Conservation (phyloP, 345 rosid genomes). For the Arabis alpina region DNA sequence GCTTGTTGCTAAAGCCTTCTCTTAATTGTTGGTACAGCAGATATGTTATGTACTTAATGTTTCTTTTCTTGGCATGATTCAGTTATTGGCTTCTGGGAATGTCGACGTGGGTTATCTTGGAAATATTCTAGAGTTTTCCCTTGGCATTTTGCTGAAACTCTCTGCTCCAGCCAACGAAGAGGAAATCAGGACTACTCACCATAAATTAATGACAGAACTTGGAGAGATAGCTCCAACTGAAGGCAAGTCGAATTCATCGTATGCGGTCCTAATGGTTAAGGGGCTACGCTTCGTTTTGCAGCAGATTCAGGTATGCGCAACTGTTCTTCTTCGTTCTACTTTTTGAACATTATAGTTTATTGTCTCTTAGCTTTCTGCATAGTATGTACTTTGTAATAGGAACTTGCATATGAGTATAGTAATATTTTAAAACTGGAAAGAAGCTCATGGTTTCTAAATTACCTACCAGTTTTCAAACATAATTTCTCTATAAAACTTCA, state of each 20-base stretch:
- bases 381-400: not conserved
- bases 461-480: slow-evolving; percentile 18
- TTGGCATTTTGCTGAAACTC: slow-evolving; percentile 75
- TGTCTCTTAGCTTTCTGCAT: not conserved
- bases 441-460: not conserved
- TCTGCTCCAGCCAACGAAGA: slow-evolving; percentile 76
- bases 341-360: not conserved
- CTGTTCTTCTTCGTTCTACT: not conserved
- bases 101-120: slow-evolving; percentile 75
- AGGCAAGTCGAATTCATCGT: slow-evolving; percentile 50
- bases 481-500: not conserved
- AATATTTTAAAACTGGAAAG: not conserved
- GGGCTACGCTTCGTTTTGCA: slow-evolving; percentile 86
- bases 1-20: not conserved
- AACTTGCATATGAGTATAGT: not conserved
- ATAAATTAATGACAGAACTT: slow-evolving; percentile 66
- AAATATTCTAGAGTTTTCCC: slow-evolving; percentile 71
- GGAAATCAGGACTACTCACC: slow-evolving; percentile 58
- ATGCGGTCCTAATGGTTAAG: slow-evolving; percentile 66
- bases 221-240: slow-evolving; percentile 57
- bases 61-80: slow-evolving; percentile 11
- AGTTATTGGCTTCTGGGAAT: slow-evolving; percentile 79
- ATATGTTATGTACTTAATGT: slow-evolving; percentile 25
- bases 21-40: slow-evolving; percentile 7
- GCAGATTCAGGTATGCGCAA: slow-evolving; percentile 77